These are phyloP conservation scores for Dactylellina haptotyla DNA, from an alignment of 2,329 filamentous ascomycete genomes.

Conservation along the genomic window DNA sequence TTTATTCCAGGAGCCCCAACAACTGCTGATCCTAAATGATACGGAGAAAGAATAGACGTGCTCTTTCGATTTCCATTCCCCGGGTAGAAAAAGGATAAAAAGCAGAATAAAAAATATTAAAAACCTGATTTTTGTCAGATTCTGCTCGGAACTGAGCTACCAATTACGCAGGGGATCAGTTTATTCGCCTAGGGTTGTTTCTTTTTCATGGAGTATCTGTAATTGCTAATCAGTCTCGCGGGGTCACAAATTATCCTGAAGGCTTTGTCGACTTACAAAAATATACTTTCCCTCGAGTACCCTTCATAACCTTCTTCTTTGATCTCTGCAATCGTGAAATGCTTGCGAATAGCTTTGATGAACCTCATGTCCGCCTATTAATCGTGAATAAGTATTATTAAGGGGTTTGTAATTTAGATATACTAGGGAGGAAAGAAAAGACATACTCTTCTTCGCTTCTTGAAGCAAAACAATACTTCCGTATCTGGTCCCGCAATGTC, in stretches of 20 bases:
- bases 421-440: neutral
- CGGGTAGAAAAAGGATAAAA: too few relatives aligned
- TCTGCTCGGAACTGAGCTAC: too few relatives aligned
- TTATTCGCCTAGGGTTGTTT: conserved; percentile 9
- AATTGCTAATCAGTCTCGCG: neutral
- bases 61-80: too few relatives aligned
- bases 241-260: neutral
- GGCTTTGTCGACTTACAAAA: conserved; percentile 62
- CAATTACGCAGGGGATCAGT: too few relatives aligned
- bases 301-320: conserved; percentile 65
- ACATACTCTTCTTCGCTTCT: conserved; percentile 78
- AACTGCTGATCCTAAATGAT: too few relatives aligned
- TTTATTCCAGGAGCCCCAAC: too few relatives aligned
- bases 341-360: conserved; percentile 66
- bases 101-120: too few relatives aligned
- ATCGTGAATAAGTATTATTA: neutral
- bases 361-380: conserved; percentile 65
- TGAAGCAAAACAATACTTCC: conserved; percentile 86
- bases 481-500: conserved; percentile 61
- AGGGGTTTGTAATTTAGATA: neutral
- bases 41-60: too few relatives aligned
- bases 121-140: too few relatives aligned
- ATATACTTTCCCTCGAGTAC: conserved; percentile 65
- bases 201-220: conserved; percentile 49
- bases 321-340: conserved; percentile 64